Base-by-base conservation (phyloP, 345 rosid species). In the Litchi chinensis region DNA sequence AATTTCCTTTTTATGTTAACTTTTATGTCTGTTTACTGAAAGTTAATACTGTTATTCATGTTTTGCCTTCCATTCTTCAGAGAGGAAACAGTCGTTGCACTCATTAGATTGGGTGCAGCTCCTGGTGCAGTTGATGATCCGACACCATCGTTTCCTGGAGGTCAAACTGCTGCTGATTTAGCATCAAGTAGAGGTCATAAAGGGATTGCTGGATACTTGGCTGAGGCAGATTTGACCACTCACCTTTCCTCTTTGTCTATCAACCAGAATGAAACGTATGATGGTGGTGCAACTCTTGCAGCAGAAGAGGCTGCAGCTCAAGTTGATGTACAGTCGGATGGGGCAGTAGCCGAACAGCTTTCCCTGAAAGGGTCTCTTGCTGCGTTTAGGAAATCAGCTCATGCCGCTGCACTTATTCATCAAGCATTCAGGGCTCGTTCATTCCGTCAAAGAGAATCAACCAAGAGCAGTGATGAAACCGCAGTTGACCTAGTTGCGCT, bases 61-160 rank as follows among this genome's bases (percentile, higher is more conserved):
- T 76, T 64, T 62, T 10, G 54, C 52, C 72, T 48, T 9, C 44
- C 43, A 54, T 82, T 41, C 24, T 79, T 37, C 85, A 91, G 95
- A 80, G 95, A 89, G 87, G 88, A 86, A 79, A 89, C 88, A 2
- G 91, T 91, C 62, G 77, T 83, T 76, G 77, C 76, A n/a, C 91
- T 91, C 62, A 69, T 91, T 74, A 81, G 79, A 79, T 68, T 86
- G 70, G 95, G 90, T 26, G 89, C 87, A 56, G 85, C 86, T 77
- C 89, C 90, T 1, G 87, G 91, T 56, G 88, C 91, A 19, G 89
- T 89, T 66, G 89, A 87, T 21, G 95, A 91, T 77, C 95, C 95
- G 68, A 89, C 86, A 16, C 70, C 89, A 75, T 72, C 79, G n/a
- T 86, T 75, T 77, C 93, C 91, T 8, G 91, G 89, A 62, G 95